phyloP scores from a whole-genome alignment of 352 stramenopile genomes.

The Blastocystis sp. region DNA sequence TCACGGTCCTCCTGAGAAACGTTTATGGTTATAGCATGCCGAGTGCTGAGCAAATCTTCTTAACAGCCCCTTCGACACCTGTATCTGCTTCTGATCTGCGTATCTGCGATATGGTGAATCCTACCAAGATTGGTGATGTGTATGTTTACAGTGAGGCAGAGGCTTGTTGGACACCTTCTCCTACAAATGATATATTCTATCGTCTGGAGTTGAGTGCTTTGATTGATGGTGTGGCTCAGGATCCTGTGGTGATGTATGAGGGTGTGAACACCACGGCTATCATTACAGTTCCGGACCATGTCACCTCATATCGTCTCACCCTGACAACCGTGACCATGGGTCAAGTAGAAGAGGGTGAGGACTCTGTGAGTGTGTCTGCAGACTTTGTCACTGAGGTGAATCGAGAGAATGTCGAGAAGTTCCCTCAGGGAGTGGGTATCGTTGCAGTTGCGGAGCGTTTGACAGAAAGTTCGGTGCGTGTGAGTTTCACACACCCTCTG shows the following conservation, averaged over 20 bases:
- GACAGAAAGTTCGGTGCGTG: not conserved
- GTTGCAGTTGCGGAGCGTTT: constrained; percentile 43
- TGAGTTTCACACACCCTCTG: constrained; percentile 45
- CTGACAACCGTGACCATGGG: not conserved
- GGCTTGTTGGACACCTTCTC: constrained; percentile 38
- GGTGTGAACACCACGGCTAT: not conserved
- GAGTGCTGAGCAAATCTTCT: not conserved
- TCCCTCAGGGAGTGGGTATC: constrained; percentile 38
- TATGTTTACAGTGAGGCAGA: constrained; percentile 33
- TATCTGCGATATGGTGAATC: constrained; percentile 29
- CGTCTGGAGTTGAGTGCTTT: not conserved
- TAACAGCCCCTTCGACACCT: not conserved
- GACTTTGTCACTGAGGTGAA: constrained; percentile 48
- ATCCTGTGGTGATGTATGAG: not conserved
- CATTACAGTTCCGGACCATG: constrained; percentile 12
- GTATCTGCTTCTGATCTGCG: not conserved
- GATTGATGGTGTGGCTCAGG: not conserved
- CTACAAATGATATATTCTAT: not conserved
- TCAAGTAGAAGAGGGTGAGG: not conserved
- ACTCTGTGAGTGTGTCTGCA: not conserved
- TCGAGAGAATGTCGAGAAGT: constrained; percentile 41
- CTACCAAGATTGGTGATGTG: not conserved
- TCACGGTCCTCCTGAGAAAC: not conserved
- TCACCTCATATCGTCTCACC: constrained; percentile 1
- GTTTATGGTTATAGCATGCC: not conserved